Base-by-base conservation (phyloP, 2,329 filamentous ascomycete species). In the Talaromyces marneffei region DNA sequence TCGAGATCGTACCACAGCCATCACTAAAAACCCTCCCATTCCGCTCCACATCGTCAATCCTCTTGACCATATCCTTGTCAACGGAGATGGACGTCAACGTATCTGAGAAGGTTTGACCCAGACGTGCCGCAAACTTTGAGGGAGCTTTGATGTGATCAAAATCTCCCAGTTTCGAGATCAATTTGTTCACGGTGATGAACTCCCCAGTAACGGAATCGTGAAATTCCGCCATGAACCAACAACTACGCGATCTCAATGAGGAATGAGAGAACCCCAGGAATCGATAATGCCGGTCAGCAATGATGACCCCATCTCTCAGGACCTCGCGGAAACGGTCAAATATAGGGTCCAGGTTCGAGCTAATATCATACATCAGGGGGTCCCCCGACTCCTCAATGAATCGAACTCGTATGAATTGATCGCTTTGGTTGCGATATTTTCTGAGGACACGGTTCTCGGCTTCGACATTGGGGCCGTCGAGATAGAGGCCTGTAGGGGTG, bases 261-360 rank as follows among this genome's bases (percentile, higher is more conserved):
- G 89, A 93, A 71, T 92, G 87, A 0, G 89, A 92, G 71, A 92
- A 93, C 0, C 90, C 90, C 0, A 93, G 78, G 67, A 92, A 93
- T 0, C 75, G 73, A 67, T 85, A 91, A 0, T 73, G 69, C 12
- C 85, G 79, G 0, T 85, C 88, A 2, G 83, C 88, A 58, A 93
- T 83, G 0, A 75, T 68, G 29, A 95, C 83, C 0, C 86, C 86
- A 0, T 78, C 68, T 2, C 76, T 71, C 8, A 94, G 77, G 0
- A 91, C 75, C 0, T 69, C 64, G 57, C 83, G 82, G 72, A 92
- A 92, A 0, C 87, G 83, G 0, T 71, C 20, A 33, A 68, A 68
- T 3, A 72, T 63, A 4, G 65, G 55, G 20, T 66, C 64, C 6
- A 67, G 63, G 57, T 65, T 64, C 9, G 66, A 46, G 1, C 25